Percentiles rank a stretch among this genome's conserved stretches.
phyloP scores from a whole-genome alignment of 2,329 filamentous ascomycete genomes.

The Alternaria angustiovoidea region DNA sequence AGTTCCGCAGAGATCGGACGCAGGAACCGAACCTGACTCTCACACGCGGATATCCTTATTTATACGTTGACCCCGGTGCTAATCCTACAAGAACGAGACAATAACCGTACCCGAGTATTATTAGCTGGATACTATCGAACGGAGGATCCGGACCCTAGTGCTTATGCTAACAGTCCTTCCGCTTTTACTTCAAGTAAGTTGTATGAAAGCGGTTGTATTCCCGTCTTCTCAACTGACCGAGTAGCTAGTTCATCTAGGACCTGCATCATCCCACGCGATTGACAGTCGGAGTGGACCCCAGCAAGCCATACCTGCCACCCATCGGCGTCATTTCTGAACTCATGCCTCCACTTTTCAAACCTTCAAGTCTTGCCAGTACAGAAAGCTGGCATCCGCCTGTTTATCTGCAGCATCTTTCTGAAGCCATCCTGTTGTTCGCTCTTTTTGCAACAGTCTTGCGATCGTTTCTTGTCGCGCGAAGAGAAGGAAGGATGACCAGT shows the following conservation, averaged over 20 bases:
- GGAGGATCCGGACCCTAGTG: conserved; percentile 39
- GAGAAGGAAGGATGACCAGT: conserved; percentile 27
- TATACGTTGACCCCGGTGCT: conserved; percentile 39
- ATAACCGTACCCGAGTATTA: conserved; percentile 24
- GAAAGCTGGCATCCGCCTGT: conserved; percentile 15
- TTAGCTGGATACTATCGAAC: conserved; percentile 39
- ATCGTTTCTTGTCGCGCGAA: conserved; percentile 19
- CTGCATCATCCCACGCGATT: conserved; percentile 39
- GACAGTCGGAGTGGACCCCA: conserved; percentile 28
- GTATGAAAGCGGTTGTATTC: conserved; percentile 41
- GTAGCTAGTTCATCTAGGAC: conserved; percentile 32
- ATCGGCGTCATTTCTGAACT: conserved; percentile 24
- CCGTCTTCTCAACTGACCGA: conserved; percentile 39
- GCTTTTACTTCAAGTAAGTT: conserved; percentile 41
- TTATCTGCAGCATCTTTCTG: conserved; percentile 17
- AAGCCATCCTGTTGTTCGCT: conserved; percentile 28
- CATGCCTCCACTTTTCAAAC: conserved; percentile 43
- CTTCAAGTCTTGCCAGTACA: conserved; percentile 25
- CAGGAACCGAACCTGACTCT: conserved; percentile 27
- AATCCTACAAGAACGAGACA: conserved; percentile 35
- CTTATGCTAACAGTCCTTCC: conserved; percentile 47
- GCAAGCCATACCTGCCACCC: conserved; percentile 21
- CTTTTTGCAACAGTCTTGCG: conserved; percentile 29
- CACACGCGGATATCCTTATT: conserved; percentile 32
- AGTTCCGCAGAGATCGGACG: conserved; percentile 16